Evolutionary conservation across 2,329 filamentous ascomycete species (phyloP), one percentile per base, ranked within the genome.

Genomic region (Sarocladium strictum): DNA sequence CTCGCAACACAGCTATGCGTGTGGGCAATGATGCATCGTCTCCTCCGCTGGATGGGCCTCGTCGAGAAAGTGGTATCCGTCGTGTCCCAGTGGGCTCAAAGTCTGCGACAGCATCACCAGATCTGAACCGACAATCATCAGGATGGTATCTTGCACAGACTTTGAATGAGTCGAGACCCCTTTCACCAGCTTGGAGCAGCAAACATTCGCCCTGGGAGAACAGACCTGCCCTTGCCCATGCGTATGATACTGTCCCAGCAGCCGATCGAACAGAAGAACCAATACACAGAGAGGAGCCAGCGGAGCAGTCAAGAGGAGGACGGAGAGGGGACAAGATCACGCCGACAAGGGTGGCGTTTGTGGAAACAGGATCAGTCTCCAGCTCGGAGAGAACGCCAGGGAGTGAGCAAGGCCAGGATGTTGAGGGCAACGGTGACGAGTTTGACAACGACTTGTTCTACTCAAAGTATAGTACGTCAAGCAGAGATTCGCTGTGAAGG

Each of bases 381-480:
- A 51, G 47, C n/a, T 35, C 26, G 21, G 27, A 51, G 5, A 33
- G 27, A 3, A 11, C 14, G 10, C 27, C 47, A 6, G 19, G 15
- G 29, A 51, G 11, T n/a, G 3, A 3, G n/a, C 21, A 53, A 27
- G 12, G 3, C 11, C n/a, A 40, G 9, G 50, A 53, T 24, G 32
- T 40, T 15, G 32, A 53, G 21, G 50, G 26, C 27, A 27, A 29
- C 4, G 45, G 32, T 17, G 50, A 53, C 3, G 50, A 53, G 32
- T 53, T 53, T 40, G 50, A 53, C 35, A 40, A 53, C 26, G 33
- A 53, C 21, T 11, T 53, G 21, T 53, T 53, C 29, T 38, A 53
- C 19, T 53, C 32, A 4, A 53, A 53, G 21, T 53, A 53, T 27
- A 53, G 47, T 51, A 51, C 3, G 47, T 33, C 47, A 9, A 35